Conservation (phyloP, 768 basidiomycete genomes). For the Boletus reticuloceps region DNA sequence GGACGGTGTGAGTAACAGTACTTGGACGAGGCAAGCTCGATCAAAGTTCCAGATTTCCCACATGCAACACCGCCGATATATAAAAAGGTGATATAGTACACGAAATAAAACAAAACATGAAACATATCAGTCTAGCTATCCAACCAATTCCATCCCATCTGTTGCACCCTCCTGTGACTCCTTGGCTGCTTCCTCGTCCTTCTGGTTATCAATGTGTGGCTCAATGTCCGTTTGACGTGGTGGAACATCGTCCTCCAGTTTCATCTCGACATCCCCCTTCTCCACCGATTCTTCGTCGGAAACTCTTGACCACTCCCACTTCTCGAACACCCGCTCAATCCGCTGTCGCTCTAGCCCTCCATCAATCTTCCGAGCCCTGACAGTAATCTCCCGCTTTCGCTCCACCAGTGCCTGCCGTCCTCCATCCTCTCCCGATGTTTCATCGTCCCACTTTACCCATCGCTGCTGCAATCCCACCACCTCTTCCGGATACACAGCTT, state of each 20-base stretch:
- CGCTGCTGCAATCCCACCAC: slow-evolving; percentile 43
- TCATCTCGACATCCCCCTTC: slow-evolving; percentile 31
- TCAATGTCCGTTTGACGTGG: slow-evolving; percentile 6
- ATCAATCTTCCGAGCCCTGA: slow-evolving; percentile 56
- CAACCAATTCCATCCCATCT: slow-evolving; percentile 18
- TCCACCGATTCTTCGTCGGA: slow-evolving; percentile 2
- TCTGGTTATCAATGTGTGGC: background rate
- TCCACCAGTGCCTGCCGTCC: slow-evolving; percentile 39
- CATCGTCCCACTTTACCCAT: slow-evolving; percentile 40
- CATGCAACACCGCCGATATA: background rate
- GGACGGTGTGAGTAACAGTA: background rate
- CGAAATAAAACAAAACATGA: slow-evolving; percentile 1
- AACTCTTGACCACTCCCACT: slow-evolving; percentile 54
- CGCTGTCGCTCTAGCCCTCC: slow-evolving; percentile 67
- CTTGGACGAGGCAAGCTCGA: background rate
- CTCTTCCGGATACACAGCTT: slow-evolving; percentile 38
- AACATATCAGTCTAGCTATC: slow-evolving; percentile 4
- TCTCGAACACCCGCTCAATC: slow-evolving; percentile 65
- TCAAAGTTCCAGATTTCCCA: slow-evolving; percentile 15
- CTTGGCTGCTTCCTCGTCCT: background rate
- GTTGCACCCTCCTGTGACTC: background rate
- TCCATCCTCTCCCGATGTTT: slow-evolving; percentile 27
- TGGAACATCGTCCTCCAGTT: slow-evolving; percentile 17
- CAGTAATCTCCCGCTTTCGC: slow-evolving; percentile 45
- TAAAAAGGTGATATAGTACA: background rate